phyloP scores from a whole-genome alignment of 1,284 basidiomycete genomes.

The Ustilago hordei region DNA sequence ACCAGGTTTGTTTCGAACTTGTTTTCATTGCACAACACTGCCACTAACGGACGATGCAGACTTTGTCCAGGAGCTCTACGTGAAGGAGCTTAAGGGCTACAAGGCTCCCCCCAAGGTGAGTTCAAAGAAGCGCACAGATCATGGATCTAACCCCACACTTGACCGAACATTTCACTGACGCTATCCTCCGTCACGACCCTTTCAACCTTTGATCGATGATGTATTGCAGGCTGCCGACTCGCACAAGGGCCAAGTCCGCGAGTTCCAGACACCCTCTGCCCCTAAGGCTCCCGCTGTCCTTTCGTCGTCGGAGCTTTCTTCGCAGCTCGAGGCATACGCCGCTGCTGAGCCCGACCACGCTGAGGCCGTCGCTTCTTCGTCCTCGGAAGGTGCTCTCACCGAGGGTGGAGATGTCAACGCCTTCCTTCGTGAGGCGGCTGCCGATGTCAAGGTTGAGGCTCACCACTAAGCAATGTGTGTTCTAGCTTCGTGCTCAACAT shows the following conservation, averaged over 20 bases:
- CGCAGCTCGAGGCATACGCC: slow-evolving; percentile 71
- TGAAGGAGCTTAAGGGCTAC: slow-evolving; percentile 90
- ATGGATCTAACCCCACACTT: slow-evolving; percentile 3
- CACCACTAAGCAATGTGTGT: slow-evolving; percentile 60
- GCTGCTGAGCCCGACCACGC: slow-evolving; percentile 63
- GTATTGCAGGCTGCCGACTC: slow-evolving; percentile 61
- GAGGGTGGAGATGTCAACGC: slow-evolving; percentile 68
- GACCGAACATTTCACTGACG: neutral
- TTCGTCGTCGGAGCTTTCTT: slow-evolving; percentile 70
- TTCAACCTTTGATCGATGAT: neutral
- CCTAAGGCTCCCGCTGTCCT: slow-evolving; percentile 70
- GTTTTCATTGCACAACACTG: neutral
- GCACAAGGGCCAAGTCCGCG: slow-evolving; percentile 70
- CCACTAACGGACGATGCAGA: slow-evolving; percentile 73
- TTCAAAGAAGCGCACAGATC: slow-evolving; percentile 20
- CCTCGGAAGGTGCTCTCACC: slow-evolving; percentile 46
- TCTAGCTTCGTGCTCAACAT: neutral
- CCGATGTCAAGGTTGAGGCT: slow-evolving; percentile 64
- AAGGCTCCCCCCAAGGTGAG: slow-evolving; percentile 74
- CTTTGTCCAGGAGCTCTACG: slow-evolving; percentile 90
- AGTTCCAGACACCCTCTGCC: slow-evolving; percentile 70
- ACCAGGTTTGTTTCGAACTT: neutral
- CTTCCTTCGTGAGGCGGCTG: slow-evolving; percentile 67
- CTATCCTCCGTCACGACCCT: neutral
- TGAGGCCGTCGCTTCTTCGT: slow-evolving; percentile 45